phyloP scores from a whole-genome alignment of 345 rosid species.

The Microthlaspi erraticum region DNA sequence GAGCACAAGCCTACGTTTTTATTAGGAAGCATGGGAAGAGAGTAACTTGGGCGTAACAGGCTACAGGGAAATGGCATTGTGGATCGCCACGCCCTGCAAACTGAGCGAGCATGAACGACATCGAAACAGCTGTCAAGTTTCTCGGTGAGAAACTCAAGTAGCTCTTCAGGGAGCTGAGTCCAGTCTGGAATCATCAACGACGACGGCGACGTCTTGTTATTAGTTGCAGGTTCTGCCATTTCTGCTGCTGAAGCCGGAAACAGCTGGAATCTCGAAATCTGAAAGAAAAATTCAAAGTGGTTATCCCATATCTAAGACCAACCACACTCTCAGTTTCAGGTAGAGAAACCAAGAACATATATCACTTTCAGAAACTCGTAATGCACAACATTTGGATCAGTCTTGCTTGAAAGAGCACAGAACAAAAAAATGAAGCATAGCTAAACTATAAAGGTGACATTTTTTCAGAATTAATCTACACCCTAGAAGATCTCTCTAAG shows the following conservation, averaged over 20 bases:
- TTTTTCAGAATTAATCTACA: too few species aligned
- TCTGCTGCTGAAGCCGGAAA: neutral
- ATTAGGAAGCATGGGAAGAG: neutral
- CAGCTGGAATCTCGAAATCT: neutral
- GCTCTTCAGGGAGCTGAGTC: conserved; percentile 15
- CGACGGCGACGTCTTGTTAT: neutral
- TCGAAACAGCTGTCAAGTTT: neutral
- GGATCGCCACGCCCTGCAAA: conserved; percentile 18
- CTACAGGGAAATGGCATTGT: neutral
- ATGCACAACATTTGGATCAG: too few species aligned
- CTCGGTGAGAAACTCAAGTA: neutral
- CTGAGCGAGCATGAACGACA: conserved; percentile 11
- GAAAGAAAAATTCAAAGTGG: neutral
- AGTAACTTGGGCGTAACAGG: neutral
- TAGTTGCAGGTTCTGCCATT: neutral
- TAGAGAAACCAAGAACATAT: too few species aligned
- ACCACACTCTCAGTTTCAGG: too few species aligned
- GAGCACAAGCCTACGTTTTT: neutral
- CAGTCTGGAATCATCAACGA: neutral
- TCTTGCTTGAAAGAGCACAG: too few species aligned
- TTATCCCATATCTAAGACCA: too few species aligned
- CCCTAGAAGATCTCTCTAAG: too few species aligned
- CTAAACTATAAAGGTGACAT: too few species aligned
- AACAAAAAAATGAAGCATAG: too few species aligned
- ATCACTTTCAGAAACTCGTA: too few species aligned